phyloP scores from a whole-genome alignment of 192 early-diverging fungal species.

The Backusella parvicylindrica region DNA sequence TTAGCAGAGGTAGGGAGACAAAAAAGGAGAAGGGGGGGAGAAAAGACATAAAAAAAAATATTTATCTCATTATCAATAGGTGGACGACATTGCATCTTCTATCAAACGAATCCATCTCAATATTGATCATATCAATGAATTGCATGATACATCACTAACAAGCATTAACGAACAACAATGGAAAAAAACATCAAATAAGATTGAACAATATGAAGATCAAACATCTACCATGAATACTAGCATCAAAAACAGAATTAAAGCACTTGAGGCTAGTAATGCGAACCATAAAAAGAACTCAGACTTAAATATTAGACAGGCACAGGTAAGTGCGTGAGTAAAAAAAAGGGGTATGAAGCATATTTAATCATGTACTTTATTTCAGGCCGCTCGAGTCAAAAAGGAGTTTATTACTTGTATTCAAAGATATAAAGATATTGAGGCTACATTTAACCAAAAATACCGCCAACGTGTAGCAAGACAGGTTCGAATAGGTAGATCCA shows the following conservation, averaged over 20 bases:
- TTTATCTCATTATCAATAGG: background rate
- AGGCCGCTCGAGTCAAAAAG: slow-evolving; percentile 33
- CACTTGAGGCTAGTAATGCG: slow-evolving; percentile 12
- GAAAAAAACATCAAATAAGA: background rate
- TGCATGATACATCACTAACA: slow-evolving; percentile 8
- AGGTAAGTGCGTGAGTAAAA: background rate
- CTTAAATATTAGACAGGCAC: slow-evolving; percentile 6
- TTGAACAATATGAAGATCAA: slow-evolving; percentile 17
- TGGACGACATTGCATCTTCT: background rate
- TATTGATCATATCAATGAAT: slow-evolving; percentile 10
- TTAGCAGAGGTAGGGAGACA: slow-evolving; percentile 9
- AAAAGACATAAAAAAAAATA: background rate
- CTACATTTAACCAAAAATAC: slow-evolving; percentile 73
- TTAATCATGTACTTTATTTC: background rate
- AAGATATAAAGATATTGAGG: slow-evolving; percentile 72
- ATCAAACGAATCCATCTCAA: slow-evolving; percentile 7
- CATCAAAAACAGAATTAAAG: slow-evolving; percentile 50
- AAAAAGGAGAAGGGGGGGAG: background rate
- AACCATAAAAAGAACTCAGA: slow-evolving; percentile 3
- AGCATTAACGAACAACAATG: slow-evolving; percentile 23
- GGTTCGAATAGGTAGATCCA: slow-evolving; percentile 51
- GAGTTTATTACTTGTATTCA: slow-evolving; percentile 59
- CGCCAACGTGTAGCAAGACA: slow-evolving; percentile 79
- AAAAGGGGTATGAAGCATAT: background rate
- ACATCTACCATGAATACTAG: slow-evolving; percentile 23